These are phyloP conservation scores for Fraxinus dipetala DNA, from an alignment of 305 asterid genomes.

Conservation along the genomic window DNA sequence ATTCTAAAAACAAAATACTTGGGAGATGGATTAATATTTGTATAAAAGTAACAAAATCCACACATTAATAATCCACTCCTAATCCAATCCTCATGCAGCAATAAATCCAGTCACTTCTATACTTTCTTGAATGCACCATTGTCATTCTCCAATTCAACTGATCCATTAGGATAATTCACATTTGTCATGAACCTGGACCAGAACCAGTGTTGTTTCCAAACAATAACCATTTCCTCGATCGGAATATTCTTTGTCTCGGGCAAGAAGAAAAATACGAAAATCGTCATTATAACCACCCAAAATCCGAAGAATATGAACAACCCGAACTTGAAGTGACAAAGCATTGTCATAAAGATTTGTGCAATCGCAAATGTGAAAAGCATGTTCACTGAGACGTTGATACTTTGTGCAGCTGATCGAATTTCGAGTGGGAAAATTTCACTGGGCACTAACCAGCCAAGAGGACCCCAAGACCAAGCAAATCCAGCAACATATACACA, in stretches of 20 bases:
- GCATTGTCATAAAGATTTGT: conserved; percentile 64
- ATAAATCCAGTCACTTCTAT: not conserved
- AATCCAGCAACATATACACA: conserved; percentile 75
- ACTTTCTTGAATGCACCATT: conserved; percentile 15
- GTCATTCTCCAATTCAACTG: conserved; percentile 25
- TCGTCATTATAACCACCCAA: conserved; percentile 59
- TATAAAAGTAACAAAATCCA: not conserved
- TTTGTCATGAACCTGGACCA: conserved; percentile 60
- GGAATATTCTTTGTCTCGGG: conserved; percentile 88
- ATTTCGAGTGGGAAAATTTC: conserved; percentile 85
- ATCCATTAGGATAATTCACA: conserved; percentile 32
- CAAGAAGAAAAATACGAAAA: conserved; percentile 55
- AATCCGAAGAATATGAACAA: conserved; percentile 66
- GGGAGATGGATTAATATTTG: not conserved
- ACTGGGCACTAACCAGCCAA: conserved; percentile 87
- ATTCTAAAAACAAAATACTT: not conserved
- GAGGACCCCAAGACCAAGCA: conserved; percentile 95
- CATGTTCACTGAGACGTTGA: conserved; percentile 78
- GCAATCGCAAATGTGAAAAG: conserved; percentile 65
- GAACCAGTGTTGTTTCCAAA: conserved; percentile 84
- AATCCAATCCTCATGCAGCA: not conserved
- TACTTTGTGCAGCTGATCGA: conserved; percentile 80
- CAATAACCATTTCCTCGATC: conserved; percentile 68
- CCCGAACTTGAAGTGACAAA: conserved; percentile 77
- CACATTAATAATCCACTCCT: not conserved